Base-by-base conservation (phyloP, 257 asterid genomes). In the Apocynum venetum region DNA sequence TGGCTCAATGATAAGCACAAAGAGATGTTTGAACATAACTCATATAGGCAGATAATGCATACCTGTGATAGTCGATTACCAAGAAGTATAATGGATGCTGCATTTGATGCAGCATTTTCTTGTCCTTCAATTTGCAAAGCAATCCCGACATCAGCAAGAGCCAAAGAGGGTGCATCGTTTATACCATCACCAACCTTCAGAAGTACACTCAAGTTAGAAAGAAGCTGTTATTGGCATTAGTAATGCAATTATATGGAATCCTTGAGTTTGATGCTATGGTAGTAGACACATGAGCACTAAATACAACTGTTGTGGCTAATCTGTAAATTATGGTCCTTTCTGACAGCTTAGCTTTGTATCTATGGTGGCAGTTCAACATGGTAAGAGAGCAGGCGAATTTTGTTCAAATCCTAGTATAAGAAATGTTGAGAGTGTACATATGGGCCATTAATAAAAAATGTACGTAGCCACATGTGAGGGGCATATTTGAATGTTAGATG, bases 51-150 rank as follows among this genome's bases (percentile, higher is more conserved):
- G 71, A 67, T 65, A 52, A 67, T 15, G 19, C 47, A 63, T 76
- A 92, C 98, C 96, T 95, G 98, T 59, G 96, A 95, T 19, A 95
- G 96, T 81, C 85, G 88, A 81, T 91, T 93, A 74, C 99, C 99
- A 74, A 95, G 83, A 80, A 93, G 98, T 84, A 95, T 86, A 68
- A 95, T 90, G 57, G 99, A 93, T 71, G 99, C 92, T 82, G 99
- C 99, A 88, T 95, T 91, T 53, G 97, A 95, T 57, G 99, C 98
- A 72, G 99, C 98, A 84, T 90, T 95, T 87, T 95, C 99, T 84
- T 95, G 97, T 75, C 91, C 97, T 83, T 93, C 97, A 73, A 84
- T 87, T 93, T 86, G 99, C 89, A 95, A 79, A 78, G 98, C 98
- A 78, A 93, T 93, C 65, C 99, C 98, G 49, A 95, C 98, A 80